Percentiles rank a stretch among this genome's conserved stretches.
phyloP scores from a whole-genome alignment of 495 filamentous ascomycete species.

The Astrothelium subdiscretum region DNA sequence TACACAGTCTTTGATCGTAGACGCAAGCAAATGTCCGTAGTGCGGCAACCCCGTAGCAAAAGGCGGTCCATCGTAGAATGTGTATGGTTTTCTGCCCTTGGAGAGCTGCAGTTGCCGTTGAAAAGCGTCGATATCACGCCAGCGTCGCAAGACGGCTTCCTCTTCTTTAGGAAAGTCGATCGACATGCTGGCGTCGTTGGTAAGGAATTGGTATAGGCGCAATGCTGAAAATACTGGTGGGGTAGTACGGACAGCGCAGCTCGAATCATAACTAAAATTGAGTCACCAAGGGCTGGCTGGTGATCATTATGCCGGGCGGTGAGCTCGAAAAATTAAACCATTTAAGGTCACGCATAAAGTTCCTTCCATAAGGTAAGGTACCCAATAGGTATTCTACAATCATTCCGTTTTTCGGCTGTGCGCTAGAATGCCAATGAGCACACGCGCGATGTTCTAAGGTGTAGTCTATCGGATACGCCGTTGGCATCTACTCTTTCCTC shows the following conservation, averaged over 20 bases:
- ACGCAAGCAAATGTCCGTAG: slow-evolving; percentile 91
- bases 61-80: slow-evolving; percentile 61
- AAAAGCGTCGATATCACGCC: slow-evolving; percentile 88
- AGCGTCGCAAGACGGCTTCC: slow-evolving; percentile 64
- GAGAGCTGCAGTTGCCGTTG: slow-evolving; percentile 63
- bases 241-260: not conserved
- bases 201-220: not conserved
- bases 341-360: too few species aligned
- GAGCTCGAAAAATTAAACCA: too few species aligned
- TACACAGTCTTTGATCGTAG: slow-evolving; percentile 96
- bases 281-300: not conserved
- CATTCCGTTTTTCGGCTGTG: too few species aligned
- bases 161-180: slow-evolving; percentile 90
- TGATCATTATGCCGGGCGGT: not conserved
- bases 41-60: slow-evolving; percentile 73
- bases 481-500: too few species aligned
- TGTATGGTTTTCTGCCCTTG: slow-evolving; percentile 61
- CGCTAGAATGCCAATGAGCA: too few species aligned
- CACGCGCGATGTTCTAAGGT: too few species aligned
- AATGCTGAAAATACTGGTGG: not conserved
- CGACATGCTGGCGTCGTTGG: slow-evolving; percentile 44
- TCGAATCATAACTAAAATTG: not conserved
- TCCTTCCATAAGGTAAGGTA: too few species aligned
- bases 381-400: too few species aligned
- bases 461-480: too few species aligned